Evolutionary conservation across 2,329 filamentous ascomycete species (phyloP), one percentile per base, ranked within the genome.

Genomic region (Aspergillus fructus): DNA sequence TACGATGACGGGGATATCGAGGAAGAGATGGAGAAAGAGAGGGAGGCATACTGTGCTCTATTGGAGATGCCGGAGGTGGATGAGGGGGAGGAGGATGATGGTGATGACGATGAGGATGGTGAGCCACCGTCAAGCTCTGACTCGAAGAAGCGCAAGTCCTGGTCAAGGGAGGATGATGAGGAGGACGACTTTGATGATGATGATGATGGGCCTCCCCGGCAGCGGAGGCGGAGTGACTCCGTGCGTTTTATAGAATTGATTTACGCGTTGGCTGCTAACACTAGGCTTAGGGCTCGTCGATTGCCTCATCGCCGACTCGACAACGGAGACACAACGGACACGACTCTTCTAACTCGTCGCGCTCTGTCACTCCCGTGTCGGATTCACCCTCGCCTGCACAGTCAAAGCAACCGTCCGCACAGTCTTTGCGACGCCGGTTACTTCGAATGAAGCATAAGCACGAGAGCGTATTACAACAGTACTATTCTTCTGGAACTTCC

Each of bases 1-100:
- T 96, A 94, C 72, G 94, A 97, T 69, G 94, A 97, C 70, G 94
- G 93, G 1, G 94, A 99, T 72, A 93, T 99, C 50, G 89, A 93
- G 64, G 89, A 93, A 64, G 90, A 93, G 34, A 78, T 99, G 34
- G 76, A 74, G 12, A 78, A 78, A 1, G 92, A 97, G 74, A 84
- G 86, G 64, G 87, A 91, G 58, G 93, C 94, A 40, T 97, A 96
- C 69, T 84, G 90, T 62, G 88, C 89, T n/a, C 78, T 97, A 51
- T 81, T 91, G 46, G 89, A 92, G 61, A 97, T 99, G 92, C 93
- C 93, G 1, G 90, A 96, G 47, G 78, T 96, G 48, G 91, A 91
- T 40, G 90, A 94, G 33, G 84, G 87, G 37, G 86, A 88, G 27
- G 86, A 85, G 11, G 84, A 88, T 24, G 81, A 85, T 47, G 84